Evolutionary conservation across 345 rosid genomes (phyloP), one percentile per base, ranked within the genome.

Genomic region (Geranium rotundifolium): DNA sequence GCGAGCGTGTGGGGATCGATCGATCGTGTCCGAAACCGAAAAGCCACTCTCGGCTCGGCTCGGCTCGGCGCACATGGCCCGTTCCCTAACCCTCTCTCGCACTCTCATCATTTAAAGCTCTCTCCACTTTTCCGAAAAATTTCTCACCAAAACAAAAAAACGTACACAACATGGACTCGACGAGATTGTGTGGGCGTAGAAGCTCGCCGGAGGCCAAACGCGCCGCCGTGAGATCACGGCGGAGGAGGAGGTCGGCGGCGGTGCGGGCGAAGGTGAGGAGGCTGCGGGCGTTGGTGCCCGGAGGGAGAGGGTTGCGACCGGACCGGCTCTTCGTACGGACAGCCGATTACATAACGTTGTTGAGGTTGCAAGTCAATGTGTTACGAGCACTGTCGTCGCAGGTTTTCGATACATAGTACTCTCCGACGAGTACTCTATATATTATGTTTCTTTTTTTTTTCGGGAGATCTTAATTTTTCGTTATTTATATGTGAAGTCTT

Each of bases 261-360:
- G 72, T 84, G 6, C 71, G 61, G 39, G 75, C 62, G 83, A 87
- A 79, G 86, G 80, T 90, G 72, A 84, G 64, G 81, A 85, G 67
- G 78, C 76, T 90, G 67, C 89, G 77, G 72, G 73, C 66, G 71
- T 70, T 90, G 61, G 75, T 90, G 39, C 97, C 95, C 4, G 97
- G 89, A 19, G 95, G 89, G 57, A 20, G 60, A 63, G 82, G 73
- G 69, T 68, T 82, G 79, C 79, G 74, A 31, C 78, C 88, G 71
- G 88, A 85, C 73, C 69, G 69, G 18, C 90, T 90, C 20, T 76
- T 82, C 23, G 58, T 70, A 31, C 81, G 59, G 70, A 80, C 97
- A 3, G 87, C 84, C 0, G 77, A 90, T 63, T 85, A 87, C 67
- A 85, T 90, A 65, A 30, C 77, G 76, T 80, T 78, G 52, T 70